Evolutionary conservation across 805 yeast genomes (phyloP), one percentile per base, ranked within the genome.

Genomic region (Pichia paraexigua): DNA sequence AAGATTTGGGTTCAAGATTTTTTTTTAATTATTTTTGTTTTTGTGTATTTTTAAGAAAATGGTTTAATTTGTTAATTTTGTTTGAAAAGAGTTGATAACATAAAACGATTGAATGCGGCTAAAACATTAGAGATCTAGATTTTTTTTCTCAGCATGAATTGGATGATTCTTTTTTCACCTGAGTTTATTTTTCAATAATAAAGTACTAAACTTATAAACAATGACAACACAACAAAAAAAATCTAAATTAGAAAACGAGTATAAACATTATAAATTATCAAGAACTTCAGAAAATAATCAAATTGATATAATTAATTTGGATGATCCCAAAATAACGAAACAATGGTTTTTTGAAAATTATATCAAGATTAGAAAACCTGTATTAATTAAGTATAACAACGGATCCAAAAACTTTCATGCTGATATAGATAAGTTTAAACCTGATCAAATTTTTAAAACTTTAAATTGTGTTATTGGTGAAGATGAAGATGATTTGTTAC

Each of bases 401-500:
- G 25, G 27, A 1, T 22, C 30, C 3, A 39, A 24, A 39, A 41
- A 42, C 6, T 27, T 53, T 13, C 32, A 32, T n/a, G 10, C 55
- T 2, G 44, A 55, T 28, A 20, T 50, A 2, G 41, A 52, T 11
- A 24, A 41, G 6, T 58, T 58, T 22, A 50, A 46, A 37, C 45
- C 52, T 28, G 48, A 50, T 5, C 21, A 39, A 2, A 50, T 58
- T 11, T 40, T 25, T 3, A 20, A 52, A 7, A 58, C 59, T 12
- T 43, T 59, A 18, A 49, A 47, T 20, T 39, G 43, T 11, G 46
- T 27, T 6, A 18, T 32, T 10, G 50, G 41, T 15, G 22, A 32
- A 2, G 46, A 28, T 18, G 43, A 17, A 1, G 45, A 43, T 18
- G 49, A 41, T 15, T 41, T 40, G 12, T 60, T 85, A 39, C 79